Conservation (phyloP, 1,284 basidiomycete species). For the Omphalotus olearius region DNA sequence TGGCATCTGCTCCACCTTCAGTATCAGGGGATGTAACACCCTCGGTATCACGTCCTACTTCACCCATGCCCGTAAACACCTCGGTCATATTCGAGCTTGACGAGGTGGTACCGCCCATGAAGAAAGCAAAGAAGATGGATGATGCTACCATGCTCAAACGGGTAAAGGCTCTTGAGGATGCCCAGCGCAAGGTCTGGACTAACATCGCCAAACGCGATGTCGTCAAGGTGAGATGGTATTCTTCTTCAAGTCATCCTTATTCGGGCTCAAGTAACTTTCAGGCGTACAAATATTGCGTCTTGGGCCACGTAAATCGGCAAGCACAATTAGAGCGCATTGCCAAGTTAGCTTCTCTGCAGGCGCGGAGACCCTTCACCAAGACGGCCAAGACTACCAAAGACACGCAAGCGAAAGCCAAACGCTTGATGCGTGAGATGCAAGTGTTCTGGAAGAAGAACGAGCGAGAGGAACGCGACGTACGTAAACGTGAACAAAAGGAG, state of each 20-base stretch:
- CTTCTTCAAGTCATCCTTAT: background rate
- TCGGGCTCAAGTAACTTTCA: slow-evolving; percentile 25
- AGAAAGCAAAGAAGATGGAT: slow-evolving; percentile 71
- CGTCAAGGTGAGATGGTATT: slow-evolving; percentile 53
- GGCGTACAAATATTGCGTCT: slow-evolving; percentile 78
- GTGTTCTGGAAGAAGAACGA: slow-evolving; percentile 99
- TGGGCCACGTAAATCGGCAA: slow-evolving; percentile 60
- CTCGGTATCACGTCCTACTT: slow-evolving; percentile 51
- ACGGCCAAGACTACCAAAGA: slow-evolving; percentile 87
- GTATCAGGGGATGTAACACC: slow-evolving; percentile 53
- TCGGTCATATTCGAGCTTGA: slow-evolving; percentile 70
- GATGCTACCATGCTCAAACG: slow-evolving; percentile 68
- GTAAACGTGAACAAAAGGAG: slow-evolving; percentile 93
- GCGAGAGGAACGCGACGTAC: slow-evolving; percentile 89
- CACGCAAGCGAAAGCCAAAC: slow-evolving; percentile 81
- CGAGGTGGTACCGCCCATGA: slow-evolving; percentile 62
- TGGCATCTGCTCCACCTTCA: slow-evolving; percentile 54
- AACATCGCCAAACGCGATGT: slow-evolving; percentile 81
- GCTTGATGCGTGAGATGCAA: slow-evolving; percentile 92
- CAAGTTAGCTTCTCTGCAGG: slow-evolving; percentile 72
- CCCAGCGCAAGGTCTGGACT: slow-evolving; percentile 84
- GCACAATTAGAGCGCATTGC: slow-evolving; percentile 76
- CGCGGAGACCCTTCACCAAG: slow-evolving; percentile 77
- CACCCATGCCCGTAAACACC: slow-evolving; percentile 51
- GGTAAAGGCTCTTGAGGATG: slow-evolving; percentile 73